Evolutionary conservation across 805 yeast species (phyloP), one percentile per base, ranked within the genome.

Genomic region (Candida broadrunensis): DNA sequence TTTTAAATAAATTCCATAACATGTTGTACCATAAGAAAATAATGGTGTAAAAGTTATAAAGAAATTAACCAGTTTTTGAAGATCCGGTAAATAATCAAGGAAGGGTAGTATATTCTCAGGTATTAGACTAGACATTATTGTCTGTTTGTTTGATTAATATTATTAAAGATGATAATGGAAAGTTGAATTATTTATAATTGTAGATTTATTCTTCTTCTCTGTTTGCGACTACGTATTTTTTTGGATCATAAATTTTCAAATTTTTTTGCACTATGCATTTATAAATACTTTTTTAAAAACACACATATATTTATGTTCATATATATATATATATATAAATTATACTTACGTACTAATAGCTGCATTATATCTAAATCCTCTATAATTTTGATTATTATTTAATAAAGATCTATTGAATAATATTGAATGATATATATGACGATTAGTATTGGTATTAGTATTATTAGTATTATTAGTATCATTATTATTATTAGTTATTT

Each of bases 21-120:
- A 77, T 1, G 96, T 88, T 13, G 93, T 78, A 2, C 96, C 95
- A 56, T 90, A 89, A 5, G 96, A 86, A 45, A 90, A 74, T 33
- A 89, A 60, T 2, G 97, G 97, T 0, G 97, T 85, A 54, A 86
- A 77, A 23, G 88, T 77, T 56, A 89, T 80, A 55, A 84, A 61
- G 48, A 80, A 71, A 48, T 85, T 83, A 35, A 81, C 77, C 19
- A 81, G 64, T 26, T 78, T 69, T 51, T 78, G 83, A 5, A 29
- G 32, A 26, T 43, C 47, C 4, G 50, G 50, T 13, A 46, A 35
- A 20, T 40, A 46, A 5, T 46, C 49, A 9, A 46, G 33, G 25
- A 43, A 46, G 11, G 47, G 47, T 5, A 32, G 32, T 17, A 37
- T 33, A 29, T 40, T 37, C 8, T 38, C 37, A n/a, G 46, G 46